Conservation (phyloP, 2,329 filamentous ascomycete species). For the Fusarium chuoi region DNA sequence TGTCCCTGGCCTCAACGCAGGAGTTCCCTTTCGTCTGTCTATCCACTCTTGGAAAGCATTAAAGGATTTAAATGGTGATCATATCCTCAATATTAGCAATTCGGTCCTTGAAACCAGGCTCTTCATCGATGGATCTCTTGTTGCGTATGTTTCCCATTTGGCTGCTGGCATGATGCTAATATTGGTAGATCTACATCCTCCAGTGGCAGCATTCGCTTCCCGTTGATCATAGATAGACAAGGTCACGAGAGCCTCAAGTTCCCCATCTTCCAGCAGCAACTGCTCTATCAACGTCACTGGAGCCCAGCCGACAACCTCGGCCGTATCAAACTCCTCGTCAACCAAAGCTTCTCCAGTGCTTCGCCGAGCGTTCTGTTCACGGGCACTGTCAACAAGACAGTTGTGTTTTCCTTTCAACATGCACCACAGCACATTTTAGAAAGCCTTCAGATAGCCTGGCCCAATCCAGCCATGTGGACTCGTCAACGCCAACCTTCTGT, state of each 20-base stretch:
- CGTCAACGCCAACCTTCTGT: conserved; percentile 26
- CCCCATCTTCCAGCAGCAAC: conserved; percentile 75
- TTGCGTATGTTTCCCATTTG: conserved; percentile 60
- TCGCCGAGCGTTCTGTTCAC: conserved; percentile 61
- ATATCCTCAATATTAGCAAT: conserved; percentile 55
- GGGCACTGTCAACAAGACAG: conserved; percentile 75
- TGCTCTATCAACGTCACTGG: conserved; percentile 77
- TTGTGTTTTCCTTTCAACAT: conserved; percentile 87
- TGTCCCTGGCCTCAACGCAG: conserved; percentile 69
- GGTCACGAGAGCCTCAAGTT: conserved; percentile 73
- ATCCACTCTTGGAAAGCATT: conserved; percentile 78
- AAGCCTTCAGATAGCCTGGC: conserved; percentile 80
- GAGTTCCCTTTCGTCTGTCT: conserved; percentile 74
- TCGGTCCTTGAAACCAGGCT: conserved; percentile 74
- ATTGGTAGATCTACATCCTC: conserved; percentile 64
- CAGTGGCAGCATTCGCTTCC: conserved; percentile 61
- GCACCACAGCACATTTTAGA: conserved; percentile 82
- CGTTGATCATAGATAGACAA: conserved; percentile 63
- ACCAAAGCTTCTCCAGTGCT: conserved; percentile 74
- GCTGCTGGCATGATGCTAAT: not conserved
- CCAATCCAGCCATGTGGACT: conserved; percentile 76
- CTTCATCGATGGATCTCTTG: conserved; percentile 72
- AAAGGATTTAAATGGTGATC: not conserved
- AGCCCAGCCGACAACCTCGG: conserved; percentile 76
- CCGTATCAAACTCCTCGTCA: conserved; percentile 79